A percentile compares a stretch with the other conserved stretches of the same genome.
Evolutionary conservation across 345 rosid species (phyloP).

Genomic region (Microcos paniculata): DNA sequence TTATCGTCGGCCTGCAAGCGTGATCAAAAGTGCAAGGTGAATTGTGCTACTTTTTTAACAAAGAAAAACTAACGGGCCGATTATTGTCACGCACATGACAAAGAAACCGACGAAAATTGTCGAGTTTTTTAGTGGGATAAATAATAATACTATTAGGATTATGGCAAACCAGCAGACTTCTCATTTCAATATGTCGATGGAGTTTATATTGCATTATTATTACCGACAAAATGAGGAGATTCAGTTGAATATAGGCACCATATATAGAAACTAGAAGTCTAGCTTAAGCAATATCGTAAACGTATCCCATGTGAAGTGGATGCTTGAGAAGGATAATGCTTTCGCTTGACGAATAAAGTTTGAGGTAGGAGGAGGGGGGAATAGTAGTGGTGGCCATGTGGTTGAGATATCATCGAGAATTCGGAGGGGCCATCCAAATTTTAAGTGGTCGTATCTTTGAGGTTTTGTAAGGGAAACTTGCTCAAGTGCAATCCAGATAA

Average conservation of each 20-base stretch:
- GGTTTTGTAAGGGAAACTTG: background rate
- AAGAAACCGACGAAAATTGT: background rate
- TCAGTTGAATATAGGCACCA: background rate
- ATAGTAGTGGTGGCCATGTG: slow-evolving; percentile 24
- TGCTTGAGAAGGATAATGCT: slow-evolving; percentile 8
- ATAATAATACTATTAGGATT: no score
- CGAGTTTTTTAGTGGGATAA: background rate
- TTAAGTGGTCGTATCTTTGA: background rate
- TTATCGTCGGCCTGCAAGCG: background rate
- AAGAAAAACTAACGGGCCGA: background rate
- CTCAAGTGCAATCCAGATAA: slow-evolving; percentile 17
- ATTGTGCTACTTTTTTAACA: background rate
- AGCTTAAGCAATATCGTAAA: background rate
- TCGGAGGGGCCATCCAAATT: background rate
- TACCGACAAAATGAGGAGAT: background rate
- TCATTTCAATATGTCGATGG: background rate
- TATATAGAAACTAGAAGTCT: background rate
- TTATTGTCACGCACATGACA: background rate
- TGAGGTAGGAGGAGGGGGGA: background rate
- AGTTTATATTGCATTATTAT: background rate
- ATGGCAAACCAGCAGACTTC: background rate
- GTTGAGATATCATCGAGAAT: background rate
- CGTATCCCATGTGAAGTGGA: slow-evolving; percentile 1
- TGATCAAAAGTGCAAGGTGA: background rate
- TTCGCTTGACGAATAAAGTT: slow-evolving; percentile 33